Percentiles rank a stretch among this genome's conserved stretches.
Evolutionary conservation across 1,284 basidiomycete genomes (phyloP).

Genomic region (Malassezia caprae): DNA sequence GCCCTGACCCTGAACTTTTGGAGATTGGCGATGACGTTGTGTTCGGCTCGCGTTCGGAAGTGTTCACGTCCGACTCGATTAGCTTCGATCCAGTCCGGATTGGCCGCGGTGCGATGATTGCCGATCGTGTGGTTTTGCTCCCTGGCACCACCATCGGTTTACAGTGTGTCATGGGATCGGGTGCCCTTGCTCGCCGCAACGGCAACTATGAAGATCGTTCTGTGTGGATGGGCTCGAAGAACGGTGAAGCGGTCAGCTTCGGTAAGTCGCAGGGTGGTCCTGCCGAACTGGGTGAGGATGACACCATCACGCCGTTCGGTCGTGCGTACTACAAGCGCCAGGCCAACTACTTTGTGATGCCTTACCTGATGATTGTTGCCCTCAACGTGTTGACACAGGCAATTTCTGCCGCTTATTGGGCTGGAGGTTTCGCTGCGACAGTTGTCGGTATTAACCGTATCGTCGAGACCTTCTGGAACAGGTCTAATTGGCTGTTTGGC

Average conservation of each 20-base stretch:
- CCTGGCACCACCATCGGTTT: constrained; percentile 44
- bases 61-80: constrained; percentile 47
- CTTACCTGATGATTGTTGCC: constrained; percentile 44
- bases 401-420: constrained; percentile 45
- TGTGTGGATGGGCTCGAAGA: constrained; percentile 48
- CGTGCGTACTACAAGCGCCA: constrained; percentile 46
- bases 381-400: constrained; percentile 43
- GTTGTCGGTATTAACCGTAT: constrained; percentile 40
- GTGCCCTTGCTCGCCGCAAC: constrained; percentile 42
- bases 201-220: constrained; percentile 46
- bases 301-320: constrained; percentile 47
- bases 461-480: constrained; percentile 26
- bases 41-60: constrained; percentile 46
- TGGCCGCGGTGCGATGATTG: constrained; percentile 47
- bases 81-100: constrained; percentile 46
- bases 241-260: constrained; percentile 47
- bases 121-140: constrained; percentile 45
- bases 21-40: constrained; percentile 48
- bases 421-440: constrained; percentile 40
- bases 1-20: constrained; percentile 46
- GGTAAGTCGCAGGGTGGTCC: constrained; percentile 29
- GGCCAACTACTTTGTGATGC: constrained; percentile 47
- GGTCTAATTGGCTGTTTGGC: constrained; percentile 27
- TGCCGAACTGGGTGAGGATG: constrained; percentile 32
- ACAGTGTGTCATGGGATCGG: constrained; percentile 48